A percentile compares a stretch with the other conserved stretches of the same genome.
Conservation (phyloP, 23 red algal species). For the Gracilaria vermiculophylla region DNA sequence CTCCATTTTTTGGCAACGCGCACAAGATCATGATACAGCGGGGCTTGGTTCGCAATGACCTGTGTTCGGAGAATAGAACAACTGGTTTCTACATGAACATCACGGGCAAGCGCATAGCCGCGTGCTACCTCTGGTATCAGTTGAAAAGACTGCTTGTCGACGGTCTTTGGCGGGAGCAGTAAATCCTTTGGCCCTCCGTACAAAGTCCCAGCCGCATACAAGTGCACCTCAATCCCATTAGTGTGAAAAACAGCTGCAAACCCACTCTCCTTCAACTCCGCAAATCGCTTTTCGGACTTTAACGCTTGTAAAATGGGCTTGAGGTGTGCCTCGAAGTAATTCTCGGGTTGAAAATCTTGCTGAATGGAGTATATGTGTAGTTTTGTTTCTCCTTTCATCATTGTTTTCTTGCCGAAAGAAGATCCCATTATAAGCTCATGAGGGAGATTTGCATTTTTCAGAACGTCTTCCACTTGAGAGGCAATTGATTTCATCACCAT, state of each 20-base stretch:
- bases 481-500: constrained; percentile 3
- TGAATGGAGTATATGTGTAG: constrained; percentile 34
- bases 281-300: constrained; percentile 10
- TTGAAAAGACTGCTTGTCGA: neutral
- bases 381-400: neutral
- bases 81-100: constrained; percentile 55
- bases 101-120: constrained; percentile 3
- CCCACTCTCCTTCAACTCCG: constrained; percentile 20
- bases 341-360: constrained; percentile 28
- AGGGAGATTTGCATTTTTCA: neutral
- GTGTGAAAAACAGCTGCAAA: constrained; percentile 22
- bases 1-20: constrained; percentile 65
- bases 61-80: constrained; percentile 35
- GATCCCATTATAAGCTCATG: constrained; percentile 15
- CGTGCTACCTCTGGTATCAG: neutral
- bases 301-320: constrained; percentile 34
- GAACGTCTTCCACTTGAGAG: constrained; percentile 28
- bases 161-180: neutral
- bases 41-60: constrained; percentile 26
- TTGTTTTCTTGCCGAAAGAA: constrained; percentile 40
- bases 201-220: constrained; percentile 50
- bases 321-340: constrained; percentile 50
- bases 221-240: constrained; percentile 24
- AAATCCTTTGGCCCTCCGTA: constrained; percentile 40
- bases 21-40: constrained; percentile 63